Conservation (phyloP, 345 rosid genomes). For the Erucastrum elatum region DNA sequence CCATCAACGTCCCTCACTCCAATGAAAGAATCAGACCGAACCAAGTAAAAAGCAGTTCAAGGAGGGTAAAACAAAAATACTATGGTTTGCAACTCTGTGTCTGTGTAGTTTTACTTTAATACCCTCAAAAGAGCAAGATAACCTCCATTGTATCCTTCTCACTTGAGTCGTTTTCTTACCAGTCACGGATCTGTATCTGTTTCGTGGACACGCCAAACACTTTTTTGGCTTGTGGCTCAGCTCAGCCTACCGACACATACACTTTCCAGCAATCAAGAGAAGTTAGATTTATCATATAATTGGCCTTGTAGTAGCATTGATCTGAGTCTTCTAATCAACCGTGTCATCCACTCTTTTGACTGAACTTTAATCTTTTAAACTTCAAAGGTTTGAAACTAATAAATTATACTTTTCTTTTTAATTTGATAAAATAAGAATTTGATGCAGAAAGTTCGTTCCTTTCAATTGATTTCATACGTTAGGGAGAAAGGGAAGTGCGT, state of each 20-base stretch:
- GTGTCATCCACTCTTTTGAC: background rate
- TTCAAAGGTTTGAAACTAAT: background rate
- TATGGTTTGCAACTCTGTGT: background rate
- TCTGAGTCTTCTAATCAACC: background rate
- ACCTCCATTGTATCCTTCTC: constrained; percentile 21
- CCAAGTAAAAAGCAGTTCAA: constrained; percentile 34
- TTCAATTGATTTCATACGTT: background rate
- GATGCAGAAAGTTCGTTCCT: background rate
- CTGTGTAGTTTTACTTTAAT: background rate
- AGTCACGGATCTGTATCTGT: constrained; percentile 2
- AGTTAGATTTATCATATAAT: background rate
- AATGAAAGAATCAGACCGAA: constrained; percentile 5
- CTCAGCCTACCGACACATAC: background rate
- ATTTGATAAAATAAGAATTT: background rate
- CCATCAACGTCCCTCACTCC: too few species aligned
- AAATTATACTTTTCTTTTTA: background rate
- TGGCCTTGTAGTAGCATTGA: background rate
- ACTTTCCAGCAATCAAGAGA: background rate
- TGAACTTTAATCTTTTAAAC: background rate
- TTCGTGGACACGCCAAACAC: constrained; percentile 18
- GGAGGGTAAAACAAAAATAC: constrained; percentile 13
- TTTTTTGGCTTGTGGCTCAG: constrained; percentile 28
- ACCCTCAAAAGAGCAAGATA: constrained; percentile 17
- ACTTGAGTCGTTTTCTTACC: constrained; percentile 13
- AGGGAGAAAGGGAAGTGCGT: background rate